Evolutionary conservation across 106 monocot genomes (phyloP).

Genomic region (Acorus calamus): DNA sequence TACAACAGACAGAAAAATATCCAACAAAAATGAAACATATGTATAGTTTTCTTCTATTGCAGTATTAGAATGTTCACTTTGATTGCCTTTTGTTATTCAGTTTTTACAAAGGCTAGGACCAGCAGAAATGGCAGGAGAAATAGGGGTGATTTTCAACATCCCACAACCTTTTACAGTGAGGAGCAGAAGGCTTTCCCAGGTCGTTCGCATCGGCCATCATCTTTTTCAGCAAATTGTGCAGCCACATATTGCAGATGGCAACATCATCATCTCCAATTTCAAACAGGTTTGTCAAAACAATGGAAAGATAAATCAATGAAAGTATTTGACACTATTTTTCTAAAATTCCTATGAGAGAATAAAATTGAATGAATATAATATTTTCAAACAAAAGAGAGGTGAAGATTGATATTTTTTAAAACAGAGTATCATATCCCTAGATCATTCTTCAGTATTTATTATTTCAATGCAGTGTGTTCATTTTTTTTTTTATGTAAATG

Average conservation of each 20-base stretch:
- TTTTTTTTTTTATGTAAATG: no score
- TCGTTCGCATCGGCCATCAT: slow-evolving; percentile 42
- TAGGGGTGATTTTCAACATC: slow-evolving; percentile 60
- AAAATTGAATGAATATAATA: no score
- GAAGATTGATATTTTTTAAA: no score
- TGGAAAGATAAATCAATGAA: slow-evolving; percentile 1
- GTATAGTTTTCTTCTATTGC: no score
- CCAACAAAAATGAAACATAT: no score
- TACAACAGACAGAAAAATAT: no score
- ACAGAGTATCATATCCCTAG: no score
- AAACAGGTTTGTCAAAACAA: slow-evolving; percentile 24
- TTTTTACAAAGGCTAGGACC: slow-evolving; percentile 24
- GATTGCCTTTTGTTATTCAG: slow-evolving; percentile 16
- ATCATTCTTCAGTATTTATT: no score
- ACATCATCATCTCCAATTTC: slow-evolving; percentile 37
- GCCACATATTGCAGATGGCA: slow-evolving; percentile 26
- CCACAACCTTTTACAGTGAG: slow-evolving; percentile 69
- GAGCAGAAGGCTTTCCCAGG: slow-evolving; percentile 50
- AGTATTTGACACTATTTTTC: neutral
- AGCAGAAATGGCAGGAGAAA: slow-evolving; percentile 47
- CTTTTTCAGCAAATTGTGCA: slow-evolving; percentile 43
- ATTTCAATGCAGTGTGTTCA: no score
- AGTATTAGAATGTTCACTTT: neutral
- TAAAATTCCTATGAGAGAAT: no score
- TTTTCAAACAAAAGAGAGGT: no score